phyloP scores from a whole-genome alignment of 352 stramenopile species.

The Globisporangium perplexum region DNA sequence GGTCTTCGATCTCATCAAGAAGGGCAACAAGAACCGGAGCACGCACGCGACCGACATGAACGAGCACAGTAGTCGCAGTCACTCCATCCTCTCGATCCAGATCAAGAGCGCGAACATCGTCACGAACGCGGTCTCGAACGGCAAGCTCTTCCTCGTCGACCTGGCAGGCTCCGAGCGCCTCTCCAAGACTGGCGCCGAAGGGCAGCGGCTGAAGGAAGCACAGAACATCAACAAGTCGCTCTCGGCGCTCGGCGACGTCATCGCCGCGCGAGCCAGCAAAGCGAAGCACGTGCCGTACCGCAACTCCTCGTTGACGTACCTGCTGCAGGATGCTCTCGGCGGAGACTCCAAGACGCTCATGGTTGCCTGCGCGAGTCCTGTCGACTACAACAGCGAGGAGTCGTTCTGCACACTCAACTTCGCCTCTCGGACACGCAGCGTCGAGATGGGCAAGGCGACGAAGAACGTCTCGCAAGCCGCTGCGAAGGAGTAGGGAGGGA shows the following conservation, averaged over 20 bases:
- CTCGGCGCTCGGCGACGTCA: slow-evolving; percentile 96
- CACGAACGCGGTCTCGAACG: slow-evolving; percentile 59
- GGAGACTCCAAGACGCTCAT: slow-evolving; percentile 93
- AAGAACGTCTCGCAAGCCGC: slow-evolving; percentile 64
- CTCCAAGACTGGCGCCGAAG: slow-evolving; percentile 86
- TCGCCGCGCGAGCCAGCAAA: slow-evolving; percentile 84
- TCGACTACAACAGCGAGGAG: slow-evolving; percentile 90
- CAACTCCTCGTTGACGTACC: slow-evolving; percentile 93
- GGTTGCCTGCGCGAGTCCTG: slow-evolving; percentile 86
- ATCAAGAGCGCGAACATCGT: slow-evolving; percentile 82
- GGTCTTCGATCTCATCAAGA: slow-evolving; percentile 82
- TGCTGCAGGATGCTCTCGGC: slow-evolving; percentile 90
- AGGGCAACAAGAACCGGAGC: slow-evolving; percentile 82
- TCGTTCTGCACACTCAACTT: slow-evolving; percentile 94
- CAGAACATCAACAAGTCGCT: slow-evolving; percentile 95
- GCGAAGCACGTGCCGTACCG: slow-evolving; percentile 92
- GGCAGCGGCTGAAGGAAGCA: slow-evolving; percentile 86
- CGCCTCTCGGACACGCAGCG: slow-evolving; percentile 71
- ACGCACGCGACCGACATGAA: slow-evolving; percentile 88
- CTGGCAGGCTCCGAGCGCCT: slow-evolving; percentile 86
- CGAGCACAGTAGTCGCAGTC: slow-evolving; percentile 84
- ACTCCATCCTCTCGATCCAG: slow-evolving; percentile 85
- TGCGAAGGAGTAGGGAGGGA: slow-evolving; percentile 21
- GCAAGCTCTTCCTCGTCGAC: slow-evolving; percentile 87
- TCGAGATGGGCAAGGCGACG: slow-evolving; percentile 88